Conservation (phyloP, 2,329 filamentous ascomycete species). For the Fusarium udum region DNA sequence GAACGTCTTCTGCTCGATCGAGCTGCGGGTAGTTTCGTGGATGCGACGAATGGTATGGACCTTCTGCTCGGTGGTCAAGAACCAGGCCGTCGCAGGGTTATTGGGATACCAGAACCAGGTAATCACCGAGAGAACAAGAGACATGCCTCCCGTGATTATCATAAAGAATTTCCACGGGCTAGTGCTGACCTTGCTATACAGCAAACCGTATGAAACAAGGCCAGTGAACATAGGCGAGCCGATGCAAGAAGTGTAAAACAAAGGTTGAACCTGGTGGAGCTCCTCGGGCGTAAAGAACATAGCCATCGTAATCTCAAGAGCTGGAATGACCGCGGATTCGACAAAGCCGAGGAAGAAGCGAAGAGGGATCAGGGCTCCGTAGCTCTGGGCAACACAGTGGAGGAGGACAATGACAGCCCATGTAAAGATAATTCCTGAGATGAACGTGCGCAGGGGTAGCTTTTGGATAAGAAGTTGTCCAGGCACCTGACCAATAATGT, state of each 20-base stretch:
- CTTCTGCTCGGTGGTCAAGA: neutral
- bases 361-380: neutral
- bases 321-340: neutral
- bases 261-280: neutral
- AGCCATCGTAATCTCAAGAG: neutral
- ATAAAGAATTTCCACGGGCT: slow-evolving; percentile 8
- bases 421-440: neutral
- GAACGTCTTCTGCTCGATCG: slow-evolving; percentile 1
- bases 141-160: neutral
- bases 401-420: neutral
- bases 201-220: neutral
- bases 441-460: neutral
- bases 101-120: slow-evolving; percentile 5
- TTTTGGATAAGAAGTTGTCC: slow-evolving; percentile 3
- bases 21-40: neutral
- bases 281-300: slow-evolving; percentile 3
- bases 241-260: neutral
- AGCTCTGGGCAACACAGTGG: neutral
- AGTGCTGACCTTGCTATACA: neutral
- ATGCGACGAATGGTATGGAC: neutral
- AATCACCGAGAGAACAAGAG: neutral
- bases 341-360: slow-evolving; percentile 2
- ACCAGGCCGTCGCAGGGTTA: neutral
- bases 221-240: slow-evolving; percentile 2
- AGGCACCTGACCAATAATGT: neutral